Conservation (phyloP, 257 asterid species). For the Lantana camara region DNA sequence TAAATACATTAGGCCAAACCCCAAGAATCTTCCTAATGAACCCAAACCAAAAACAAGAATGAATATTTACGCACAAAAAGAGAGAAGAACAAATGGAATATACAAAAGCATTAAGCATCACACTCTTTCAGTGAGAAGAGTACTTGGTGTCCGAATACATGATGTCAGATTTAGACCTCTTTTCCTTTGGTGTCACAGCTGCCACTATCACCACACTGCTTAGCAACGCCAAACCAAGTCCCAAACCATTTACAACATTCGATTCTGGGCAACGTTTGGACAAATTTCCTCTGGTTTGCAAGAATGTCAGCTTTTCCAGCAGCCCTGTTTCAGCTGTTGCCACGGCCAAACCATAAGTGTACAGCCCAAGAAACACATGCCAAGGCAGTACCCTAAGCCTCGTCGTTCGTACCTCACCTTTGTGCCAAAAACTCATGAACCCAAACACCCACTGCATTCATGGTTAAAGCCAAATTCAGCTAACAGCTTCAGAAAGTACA, state of each 20-base stretch:
- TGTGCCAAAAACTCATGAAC: constrained; percentile 82
- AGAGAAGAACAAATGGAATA: neutral
- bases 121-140: constrained; percentile 16
- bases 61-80: neutral
- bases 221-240: constrained; percentile 68
- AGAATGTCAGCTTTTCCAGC: constrained; percentile 75
- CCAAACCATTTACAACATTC: constrained; percentile 70
- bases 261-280: constrained; percentile 60
- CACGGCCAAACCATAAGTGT: constrained; percentile 78
- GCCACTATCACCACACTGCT: constrained; percentile 65
- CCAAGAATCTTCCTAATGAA: neutral
- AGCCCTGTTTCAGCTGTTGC: constrained; percentile 89
- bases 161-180: constrained; percentile 31
- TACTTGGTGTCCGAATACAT: constrained; percentile 30
- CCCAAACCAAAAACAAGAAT: neutral
- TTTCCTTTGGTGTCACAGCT: constrained; percentile 62
- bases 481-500: neutral
- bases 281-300: constrained; percentile 61
- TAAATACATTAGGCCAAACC: too few species aligned
- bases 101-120: too few species aligned
- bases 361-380: constrained; percentile 85
- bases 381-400: constrained; percentile 67
- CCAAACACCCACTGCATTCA: constrained; percentile 76
- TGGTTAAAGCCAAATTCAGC: neutral
- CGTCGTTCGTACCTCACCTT: constrained; percentile 62